Evolutionary conservation across 75 land plant species (phyloP).

Genomic region (Larix kaempferi): DNA sequence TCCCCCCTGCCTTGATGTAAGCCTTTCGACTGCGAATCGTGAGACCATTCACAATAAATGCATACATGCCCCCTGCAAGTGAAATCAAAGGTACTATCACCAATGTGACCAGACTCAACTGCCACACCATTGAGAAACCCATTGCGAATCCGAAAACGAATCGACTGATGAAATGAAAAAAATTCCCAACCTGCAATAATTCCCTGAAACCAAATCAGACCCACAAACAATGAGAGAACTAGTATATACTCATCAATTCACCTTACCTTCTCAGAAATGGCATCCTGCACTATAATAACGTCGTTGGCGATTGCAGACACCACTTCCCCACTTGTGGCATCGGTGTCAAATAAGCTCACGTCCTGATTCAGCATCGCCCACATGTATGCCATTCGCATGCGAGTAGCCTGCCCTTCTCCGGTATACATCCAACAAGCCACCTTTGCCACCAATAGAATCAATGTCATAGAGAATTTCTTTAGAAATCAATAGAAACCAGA

Average conservation of each 20-base stretch:
- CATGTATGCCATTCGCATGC: slow-evolving; percentile 66
- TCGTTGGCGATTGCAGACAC: slow-evolving; percentile 66
- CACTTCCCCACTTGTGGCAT: slow-evolving; percentile 60
- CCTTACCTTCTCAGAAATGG: slow-evolving; percentile 75
- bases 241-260: background rate
- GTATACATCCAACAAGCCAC: slow-evolving; percentile 93
- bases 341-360: slow-evolving; percentile 80
- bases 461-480: background rate
- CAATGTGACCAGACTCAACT: slow-evolving; percentile 79
- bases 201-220: too few species aligned
- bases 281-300: slow-evolving; percentile 68
- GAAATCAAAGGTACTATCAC: slow-evolving; percentile 88
- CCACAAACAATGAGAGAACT: background rate
- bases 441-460: slow-evolving; percentile 28
- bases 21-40: slow-evolving; percentile 65
- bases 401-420: slow-evolving; percentile 82
- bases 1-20: slow-evolving; percentile 85
- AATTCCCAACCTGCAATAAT: slow-evolving; percentile 75
- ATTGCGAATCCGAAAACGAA: too few species aligned
- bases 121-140: slow-evolving; percentile 82
- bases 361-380: slow-evolving; percentile 72
- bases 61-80: slow-evolving; percentile 78
- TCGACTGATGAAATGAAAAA: slow-evolving; percentile 83
- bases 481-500: background rate
- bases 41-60: slow-evolving; percentile 62